phyloP scores from a whole-genome alignment of 176 grass and related monocot genomes.

The Oryza rufipogon region DNA sequence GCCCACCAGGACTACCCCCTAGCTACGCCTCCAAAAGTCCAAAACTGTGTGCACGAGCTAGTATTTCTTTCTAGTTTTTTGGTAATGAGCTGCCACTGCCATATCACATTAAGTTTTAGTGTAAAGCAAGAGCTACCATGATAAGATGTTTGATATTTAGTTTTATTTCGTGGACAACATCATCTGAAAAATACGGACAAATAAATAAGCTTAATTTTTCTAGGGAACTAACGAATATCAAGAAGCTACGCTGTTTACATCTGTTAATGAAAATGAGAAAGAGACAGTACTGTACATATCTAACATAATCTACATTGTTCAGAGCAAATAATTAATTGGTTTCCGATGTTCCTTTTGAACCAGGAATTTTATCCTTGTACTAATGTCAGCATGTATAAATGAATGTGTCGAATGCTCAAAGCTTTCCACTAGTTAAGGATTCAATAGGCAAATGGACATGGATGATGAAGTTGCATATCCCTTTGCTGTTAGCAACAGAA shows the following conservation, averaged over 20 bases:
- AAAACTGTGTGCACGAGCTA: background rate
- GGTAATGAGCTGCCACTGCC: background rate
- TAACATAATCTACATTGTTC: background rate
- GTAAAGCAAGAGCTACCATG: background rate
- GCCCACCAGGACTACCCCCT: no score
- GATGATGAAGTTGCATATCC: background rate
- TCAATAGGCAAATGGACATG: background rate
- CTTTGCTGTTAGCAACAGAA: conserved; percentile 60
- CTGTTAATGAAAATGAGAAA: background rate
- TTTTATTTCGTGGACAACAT: background rate
- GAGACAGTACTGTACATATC: background rate
- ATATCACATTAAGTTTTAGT: background rate
- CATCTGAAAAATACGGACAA: background rate
- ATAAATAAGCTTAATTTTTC: background rate
- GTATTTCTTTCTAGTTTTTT: background rate
- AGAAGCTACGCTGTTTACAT: background rate
- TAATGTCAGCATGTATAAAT: background rate
- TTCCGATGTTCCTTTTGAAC: background rate
- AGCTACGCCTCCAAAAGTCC: background rate
- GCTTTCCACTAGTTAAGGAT: background rate
- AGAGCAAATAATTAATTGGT: background rate
- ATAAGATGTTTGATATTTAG: background rate
- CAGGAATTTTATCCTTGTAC: background rate
- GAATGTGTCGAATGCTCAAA: background rate
- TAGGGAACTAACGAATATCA: background rate